These are phyloP conservation scores for Pseudomassariella vexata DNA, from an alignment of 2,329 filamentous ascomycete species.

Conservation along the genomic window DNA sequence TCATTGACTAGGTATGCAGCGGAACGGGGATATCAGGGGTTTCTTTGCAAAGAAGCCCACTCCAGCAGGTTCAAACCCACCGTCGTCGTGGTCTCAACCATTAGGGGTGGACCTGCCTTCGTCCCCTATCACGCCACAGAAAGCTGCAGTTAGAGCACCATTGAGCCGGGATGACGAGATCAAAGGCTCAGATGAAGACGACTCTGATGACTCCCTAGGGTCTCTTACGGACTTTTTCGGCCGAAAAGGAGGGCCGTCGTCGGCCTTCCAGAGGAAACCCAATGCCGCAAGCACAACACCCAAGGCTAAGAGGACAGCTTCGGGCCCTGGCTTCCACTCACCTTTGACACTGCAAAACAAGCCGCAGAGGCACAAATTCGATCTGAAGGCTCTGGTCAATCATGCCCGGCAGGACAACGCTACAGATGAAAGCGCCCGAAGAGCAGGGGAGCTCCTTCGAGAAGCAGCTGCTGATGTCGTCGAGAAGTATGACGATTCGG, in stretches of 20 bases:
- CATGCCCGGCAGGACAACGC: constrained; percentile 55
- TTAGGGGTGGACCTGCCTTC: constrained; percentile 13
- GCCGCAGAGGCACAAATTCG: constrained; percentile 52
- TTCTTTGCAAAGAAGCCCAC: constrained; percentile 18
- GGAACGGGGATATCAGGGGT: constrained; percentile 23
- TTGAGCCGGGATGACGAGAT: constrained; percentile 53
- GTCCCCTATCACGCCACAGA: constrained; percentile 21
- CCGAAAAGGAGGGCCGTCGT: constrained; percentile 14
- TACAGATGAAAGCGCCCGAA: constrained; percentile 48
- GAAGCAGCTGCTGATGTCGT: constrained; percentile 16
- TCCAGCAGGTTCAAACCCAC: constrained; percentile 10
- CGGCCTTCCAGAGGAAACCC: constrained; percentile 13
- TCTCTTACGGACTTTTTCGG: constrained; percentile 46
- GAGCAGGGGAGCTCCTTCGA: constrained; percentile 30
- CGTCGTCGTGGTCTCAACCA: constrained; percentile 9
- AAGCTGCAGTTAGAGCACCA: constrained; percentile 15
- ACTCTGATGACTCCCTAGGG: constrained; percentile 49
- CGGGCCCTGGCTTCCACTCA: constrained; percentile 32
- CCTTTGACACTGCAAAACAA: constrained; percentile 40
- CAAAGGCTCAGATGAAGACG: constrained; percentile 67
- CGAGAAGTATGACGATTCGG: constrained; percentile 9
- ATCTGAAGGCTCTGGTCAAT: constrained; percentile 55
- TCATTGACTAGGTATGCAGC: constrained; percentile 12
- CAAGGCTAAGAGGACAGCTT: constrained; percentile 39
- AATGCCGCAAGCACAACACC: constrained; percentile 30